These are phyloP conservation scores for Carex scoparia DNA, from an alignment of 176 grass and related monocot species.

Conservation along the genomic window DNA sequence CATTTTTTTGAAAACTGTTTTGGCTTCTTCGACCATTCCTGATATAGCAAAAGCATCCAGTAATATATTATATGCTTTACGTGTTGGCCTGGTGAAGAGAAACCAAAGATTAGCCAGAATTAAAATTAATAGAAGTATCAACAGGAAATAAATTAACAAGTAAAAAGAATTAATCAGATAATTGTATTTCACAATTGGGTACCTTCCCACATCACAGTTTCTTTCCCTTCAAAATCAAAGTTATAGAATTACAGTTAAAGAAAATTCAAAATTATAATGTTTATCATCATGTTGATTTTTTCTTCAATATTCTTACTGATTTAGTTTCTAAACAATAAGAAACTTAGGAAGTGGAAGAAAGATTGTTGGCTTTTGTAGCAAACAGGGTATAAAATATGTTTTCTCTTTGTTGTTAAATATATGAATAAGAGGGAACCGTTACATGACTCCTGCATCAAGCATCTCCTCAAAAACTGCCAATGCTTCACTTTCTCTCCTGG, in stretches of 20 bases:
- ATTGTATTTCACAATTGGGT: background rate
- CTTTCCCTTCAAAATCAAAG: background rate
- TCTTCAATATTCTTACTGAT: background rate
- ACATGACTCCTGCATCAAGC: conserved; percentile 99
- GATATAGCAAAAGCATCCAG: conserved; percentile 94
- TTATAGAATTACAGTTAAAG: background rate
- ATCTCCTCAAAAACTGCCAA: conserved; percentile 95
- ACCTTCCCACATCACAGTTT: background rate
- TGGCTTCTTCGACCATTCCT: conserved; percentile 80
- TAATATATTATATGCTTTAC: conserved; percentile 95
- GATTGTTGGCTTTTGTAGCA: background rate
- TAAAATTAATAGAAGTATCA: background rate
- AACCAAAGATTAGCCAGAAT: background rate
- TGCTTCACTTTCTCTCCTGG: conserved; percentile 91
- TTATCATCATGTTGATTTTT: background rate
- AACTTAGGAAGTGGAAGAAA: background rate
- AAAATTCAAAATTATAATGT: background rate
- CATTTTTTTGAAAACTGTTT: conserved; percentile 91
- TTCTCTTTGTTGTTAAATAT: background rate
- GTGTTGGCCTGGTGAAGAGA: conserved; percentile 56
- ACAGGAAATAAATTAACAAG: background rate
- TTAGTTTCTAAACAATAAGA: background rate
- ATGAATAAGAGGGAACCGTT: conserved; percentile 23
- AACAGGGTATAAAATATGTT: background rate
- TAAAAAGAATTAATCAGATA: background rate